A percentile compares a stretch with the other conserved stretches of the same genome.
These are phyloP conservation scores for Paramecium tetraurelia DNA, from an alignment of 73 alveolate genomes.

Conservation along the genomic window DNA sequence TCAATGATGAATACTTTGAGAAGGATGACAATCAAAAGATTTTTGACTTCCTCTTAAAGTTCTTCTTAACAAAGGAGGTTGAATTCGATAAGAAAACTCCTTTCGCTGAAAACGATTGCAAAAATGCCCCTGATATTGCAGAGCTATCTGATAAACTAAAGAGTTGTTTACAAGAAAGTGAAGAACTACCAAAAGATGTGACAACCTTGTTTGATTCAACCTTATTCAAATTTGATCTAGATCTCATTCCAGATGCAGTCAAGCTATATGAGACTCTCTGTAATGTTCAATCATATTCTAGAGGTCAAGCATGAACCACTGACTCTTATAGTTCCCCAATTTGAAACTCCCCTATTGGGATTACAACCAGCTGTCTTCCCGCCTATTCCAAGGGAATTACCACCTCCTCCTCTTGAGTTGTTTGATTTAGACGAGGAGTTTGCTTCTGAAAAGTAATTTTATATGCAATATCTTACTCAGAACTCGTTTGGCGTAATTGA, in stretches of 20 bases:
- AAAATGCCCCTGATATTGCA: slow-evolving; percentile 95
- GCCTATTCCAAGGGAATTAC: slow-evolving; percentile 95
- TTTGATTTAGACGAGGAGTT: slow-evolving; percentile 97
- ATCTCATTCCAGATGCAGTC: slow-evolving; percentile 88
- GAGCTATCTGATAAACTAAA: slow-evolving; percentile 92
- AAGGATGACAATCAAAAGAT: slow-evolving; percentile 73
- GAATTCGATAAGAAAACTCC: slow-evolving; percentile 72
- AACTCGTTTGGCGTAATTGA: slow-evolving; percentile 86
- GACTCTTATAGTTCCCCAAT: slow-evolving; percentile 97
- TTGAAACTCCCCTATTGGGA: slow-evolving; percentile 98
- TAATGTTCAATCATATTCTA: slow-evolving; percentile 12
- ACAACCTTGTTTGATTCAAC: slow-evolving; percentile 81
- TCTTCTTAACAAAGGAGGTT: slow-evolving; percentile 78
- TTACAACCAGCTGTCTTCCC: slow-evolving; percentile 97
- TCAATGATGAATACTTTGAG: slow-evolving; percentile 69
- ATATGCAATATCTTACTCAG: background rate
- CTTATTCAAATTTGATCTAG: slow-evolving; percentile 89
- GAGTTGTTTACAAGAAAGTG: slow-evolving; percentile 90
- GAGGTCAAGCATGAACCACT: slow-evolving; percentile 92
- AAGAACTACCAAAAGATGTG: slow-evolving; percentile 88
- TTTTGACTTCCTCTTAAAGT: slow-evolving; percentile 80
- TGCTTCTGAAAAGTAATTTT: slow-evolving; percentile 89
- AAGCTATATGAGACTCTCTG: slow-evolving; percentile 68
- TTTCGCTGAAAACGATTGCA: slow-evolving; percentile 81
- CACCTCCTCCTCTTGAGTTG: slow-evolving; percentile 95